These are phyloP conservation scores for Backusella circina DNA, from an alignment of 192 early-diverging fungal species.

Conservation along the genomic window DNA sequence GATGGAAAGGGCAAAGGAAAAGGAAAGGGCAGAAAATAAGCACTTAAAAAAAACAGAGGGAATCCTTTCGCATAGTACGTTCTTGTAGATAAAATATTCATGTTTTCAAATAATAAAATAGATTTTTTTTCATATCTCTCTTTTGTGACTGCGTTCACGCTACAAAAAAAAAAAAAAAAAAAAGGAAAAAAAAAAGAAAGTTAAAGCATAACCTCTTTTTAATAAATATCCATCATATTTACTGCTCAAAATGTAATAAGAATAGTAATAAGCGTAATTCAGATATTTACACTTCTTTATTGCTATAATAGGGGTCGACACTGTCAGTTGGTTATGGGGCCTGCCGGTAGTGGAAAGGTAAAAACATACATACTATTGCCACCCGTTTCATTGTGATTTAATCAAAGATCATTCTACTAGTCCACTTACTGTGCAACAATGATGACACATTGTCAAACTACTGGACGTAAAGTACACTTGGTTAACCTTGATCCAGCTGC, in stretches of 20 bases:
- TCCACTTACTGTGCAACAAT: constrained; percentile 96
- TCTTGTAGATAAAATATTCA: not conserved
- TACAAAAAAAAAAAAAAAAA: not conserved
- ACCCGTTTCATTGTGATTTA: no score
- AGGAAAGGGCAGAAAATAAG: not conserved
- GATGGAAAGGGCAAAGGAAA: not conserved
- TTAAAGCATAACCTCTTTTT: not conserved
- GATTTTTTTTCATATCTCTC: not conserved
- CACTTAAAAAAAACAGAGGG: not conserved
- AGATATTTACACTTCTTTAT: not conserved
- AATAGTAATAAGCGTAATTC: not conserved
- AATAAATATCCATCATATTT: not conserved
- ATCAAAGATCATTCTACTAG: constrained; percentile 29
- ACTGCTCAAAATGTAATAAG: not conserved
- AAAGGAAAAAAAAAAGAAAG: not conserved
- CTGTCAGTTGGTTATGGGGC: constrained; percentile 96
- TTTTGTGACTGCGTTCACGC: not conserved
- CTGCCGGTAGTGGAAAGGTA: constrained; percentile 89
- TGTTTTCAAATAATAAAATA: not conserved
- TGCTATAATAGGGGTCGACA: constrained; percentile 56
- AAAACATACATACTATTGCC: not conserved
- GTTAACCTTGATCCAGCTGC: constrained; percentile 98
- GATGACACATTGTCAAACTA: constrained; percentile 88
- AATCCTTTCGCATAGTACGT: not conserved
- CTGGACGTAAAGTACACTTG: constrained; percentile 81